phyloP scores from a whole-genome alignment of 805 yeast genomes.

The Lipomyces orientalis region DNA sequence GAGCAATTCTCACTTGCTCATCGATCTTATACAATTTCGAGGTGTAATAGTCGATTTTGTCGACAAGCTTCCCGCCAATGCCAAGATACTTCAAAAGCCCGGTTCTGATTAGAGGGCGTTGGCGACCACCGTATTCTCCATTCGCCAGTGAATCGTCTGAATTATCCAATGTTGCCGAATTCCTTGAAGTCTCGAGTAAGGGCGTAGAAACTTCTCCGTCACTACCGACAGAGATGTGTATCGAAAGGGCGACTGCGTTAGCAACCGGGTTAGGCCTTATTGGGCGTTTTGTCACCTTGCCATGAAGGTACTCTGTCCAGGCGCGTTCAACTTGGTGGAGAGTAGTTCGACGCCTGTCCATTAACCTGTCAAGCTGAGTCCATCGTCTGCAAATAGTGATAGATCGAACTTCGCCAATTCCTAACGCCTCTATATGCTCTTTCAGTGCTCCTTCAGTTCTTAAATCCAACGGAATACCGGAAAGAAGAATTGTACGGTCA shows the following conservation, averaged over 20 bases:
- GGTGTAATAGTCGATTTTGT: slow-evolving; percentile 80
- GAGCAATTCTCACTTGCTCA: slow-evolving; percentile 66
- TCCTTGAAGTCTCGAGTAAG: slow-evolving; percentile 18
- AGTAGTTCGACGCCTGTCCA: slow-evolving; percentile 60
- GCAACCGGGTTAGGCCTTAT: slow-evolving; percentile 25
- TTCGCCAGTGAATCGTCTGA: slow-evolving; percentile 9
- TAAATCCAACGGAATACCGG: slow-evolving; percentile 85
- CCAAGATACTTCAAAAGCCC: slow-evolving; percentile 73
- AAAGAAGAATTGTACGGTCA: slow-evolving; percentile 80
- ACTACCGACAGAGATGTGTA: slow-evolving; percentile 26
- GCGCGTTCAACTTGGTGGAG: slow-evolving; percentile 65
- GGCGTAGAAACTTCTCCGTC: slow-evolving; percentile 25
- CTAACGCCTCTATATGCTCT: slow-evolving; percentile 75
- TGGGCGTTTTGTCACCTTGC: slow-evolving; percentile 32
- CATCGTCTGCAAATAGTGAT: slow-evolving; percentile 87
- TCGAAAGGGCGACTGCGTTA: slow-evolving; percentile 29
- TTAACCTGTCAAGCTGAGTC: slow-evolving; percentile 71
- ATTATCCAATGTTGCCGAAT: not conserved
- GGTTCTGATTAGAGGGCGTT: slow-evolving; percentile 65
- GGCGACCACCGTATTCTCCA: slow-evolving; percentile 19
- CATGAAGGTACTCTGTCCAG: slow-evolving; percentile 72
- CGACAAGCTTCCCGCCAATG: slow-evolving; percentile 56
- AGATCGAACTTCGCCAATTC: slow-evolving; percentile 78
- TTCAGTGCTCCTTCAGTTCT: slow-evolving; percentile 71
- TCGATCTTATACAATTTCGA: slow-evolving; percentile 72